These are phyloP conservation scores for Populus tremula DNA, from an alignment of 345 rosid genomes.

Conservation along the genomic window DNA sequence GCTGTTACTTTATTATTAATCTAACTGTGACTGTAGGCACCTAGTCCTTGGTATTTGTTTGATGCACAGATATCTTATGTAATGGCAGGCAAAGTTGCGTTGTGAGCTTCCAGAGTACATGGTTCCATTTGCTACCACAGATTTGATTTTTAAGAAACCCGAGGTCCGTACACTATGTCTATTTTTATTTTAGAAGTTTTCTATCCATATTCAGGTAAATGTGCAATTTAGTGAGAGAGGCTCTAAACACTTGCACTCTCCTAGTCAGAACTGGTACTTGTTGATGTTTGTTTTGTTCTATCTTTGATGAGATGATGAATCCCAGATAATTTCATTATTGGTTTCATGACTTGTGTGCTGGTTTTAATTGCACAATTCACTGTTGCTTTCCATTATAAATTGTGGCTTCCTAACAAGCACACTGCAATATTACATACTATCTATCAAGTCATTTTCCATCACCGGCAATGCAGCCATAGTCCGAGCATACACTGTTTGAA, in stretches of 20 bases:
- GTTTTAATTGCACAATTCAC: background rate
- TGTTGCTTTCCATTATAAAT: background rate
- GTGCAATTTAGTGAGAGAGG: background rate
- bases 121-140: conserved; percentile 71
- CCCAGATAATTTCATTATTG: background rate
- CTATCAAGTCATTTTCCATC: too few relatives aligned
- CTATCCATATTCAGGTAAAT: background rate
- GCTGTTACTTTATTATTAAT: background rate
- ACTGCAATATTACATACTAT: too few relatives aligned
- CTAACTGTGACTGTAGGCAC: background rate
- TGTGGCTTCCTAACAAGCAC: background rate
- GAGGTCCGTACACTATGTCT: conserved; percentile 52
- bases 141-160: conserved; percentile 68
- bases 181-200: background rate
- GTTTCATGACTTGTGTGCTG: background rate
- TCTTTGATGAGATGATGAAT: background rate
- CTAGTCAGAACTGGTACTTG: background rate
- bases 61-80: background rate
- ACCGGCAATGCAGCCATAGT: background rate
- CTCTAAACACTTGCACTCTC: background rate
- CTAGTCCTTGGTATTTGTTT: background rate
- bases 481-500: background rate
- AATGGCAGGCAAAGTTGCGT: conserved; percentile 70
- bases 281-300: background rate
- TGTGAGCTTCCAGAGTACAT: conserved; percentile 84